Conservation (phyloP, 140 eudicot genomes). For the Stevia rebaudiana region DNA sequence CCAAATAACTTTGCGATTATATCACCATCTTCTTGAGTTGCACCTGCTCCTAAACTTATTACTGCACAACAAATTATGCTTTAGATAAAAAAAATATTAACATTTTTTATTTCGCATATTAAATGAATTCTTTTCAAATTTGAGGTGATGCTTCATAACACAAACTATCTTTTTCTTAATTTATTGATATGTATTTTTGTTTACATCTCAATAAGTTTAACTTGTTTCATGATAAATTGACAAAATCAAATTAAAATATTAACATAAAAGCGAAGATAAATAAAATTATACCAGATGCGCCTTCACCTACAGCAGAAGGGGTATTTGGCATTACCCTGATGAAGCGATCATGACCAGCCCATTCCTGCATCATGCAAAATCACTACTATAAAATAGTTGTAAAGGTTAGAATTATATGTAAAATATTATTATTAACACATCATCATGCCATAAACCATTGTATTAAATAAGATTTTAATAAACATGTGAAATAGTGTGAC, state of each 20-base stretch:
- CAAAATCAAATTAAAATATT: neutral
- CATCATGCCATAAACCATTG: neutral
- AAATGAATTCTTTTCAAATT: neutral
- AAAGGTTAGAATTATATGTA: neutral
- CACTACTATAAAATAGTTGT: neutral
- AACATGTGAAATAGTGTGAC: neutral
- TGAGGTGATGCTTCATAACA: neutral
- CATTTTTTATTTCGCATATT: neutral
- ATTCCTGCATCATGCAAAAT: conserved; percentile 48
- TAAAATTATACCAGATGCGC: conserved; percentile 66
- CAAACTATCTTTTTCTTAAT: neutral
- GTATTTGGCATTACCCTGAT: conserved; percentile 96
- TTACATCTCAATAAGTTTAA: neutral
- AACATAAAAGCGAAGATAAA: neutral
- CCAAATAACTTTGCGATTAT: conserved; percentile 66
- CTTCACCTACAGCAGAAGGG: conserved; percentile 95
- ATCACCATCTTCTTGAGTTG: conserved; percentile 80
- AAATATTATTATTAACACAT: neutral
- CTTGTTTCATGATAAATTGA: neutral
- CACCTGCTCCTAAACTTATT: conserved; percentile 66
- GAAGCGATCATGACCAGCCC: conserved; percentile 94
- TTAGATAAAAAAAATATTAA: neutral
- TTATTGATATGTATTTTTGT: neutral
- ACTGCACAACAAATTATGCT: conserved; percentile 35
- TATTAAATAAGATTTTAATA: neutral